Conservation (phyloP, 352 stramenopile species). For the Phytophthora agathidicida region DNA sequence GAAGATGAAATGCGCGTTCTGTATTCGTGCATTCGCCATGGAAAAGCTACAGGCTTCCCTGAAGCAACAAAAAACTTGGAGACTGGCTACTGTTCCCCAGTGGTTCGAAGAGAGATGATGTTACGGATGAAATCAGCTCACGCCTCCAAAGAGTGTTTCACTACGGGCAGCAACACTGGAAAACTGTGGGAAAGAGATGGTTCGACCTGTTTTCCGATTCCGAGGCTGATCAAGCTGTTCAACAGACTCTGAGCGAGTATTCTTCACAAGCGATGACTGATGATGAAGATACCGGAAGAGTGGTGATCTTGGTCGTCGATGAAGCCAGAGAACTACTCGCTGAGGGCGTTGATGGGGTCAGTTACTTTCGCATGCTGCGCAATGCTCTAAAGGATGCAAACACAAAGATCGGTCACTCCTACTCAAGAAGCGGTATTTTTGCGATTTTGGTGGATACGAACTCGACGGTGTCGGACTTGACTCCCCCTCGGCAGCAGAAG, state of each 20-base stretch:
- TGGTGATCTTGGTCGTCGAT: constrained; percentile 17
- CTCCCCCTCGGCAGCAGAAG: not conserved
- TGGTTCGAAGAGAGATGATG: constrained; percentile 5
- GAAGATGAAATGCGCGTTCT: constrained; percentile 14
- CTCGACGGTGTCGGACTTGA: constrained; percentile 6
- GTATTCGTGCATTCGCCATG: constrained; percentile 9
- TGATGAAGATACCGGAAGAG: not conserved
- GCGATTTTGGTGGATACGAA: constrained; percentile 18
- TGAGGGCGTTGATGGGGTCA: not conserved
- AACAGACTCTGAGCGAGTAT: too few species aligned
- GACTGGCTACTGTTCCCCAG: not conserved
- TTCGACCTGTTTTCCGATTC: not conserved
- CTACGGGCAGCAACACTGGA: too few species aligned
- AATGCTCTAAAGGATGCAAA: not conserved
- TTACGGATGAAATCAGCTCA: too few species aligned
- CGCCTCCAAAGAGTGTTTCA: too few species aligned
- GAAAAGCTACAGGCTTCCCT: constrained; percentile 13
- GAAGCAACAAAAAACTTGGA: not conserved
- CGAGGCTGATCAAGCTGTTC: not conserved
- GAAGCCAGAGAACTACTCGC: constrained; percentile 6
- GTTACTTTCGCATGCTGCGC: not conserved
- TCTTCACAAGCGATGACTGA: not conserved
- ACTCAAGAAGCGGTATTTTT: constrained; percentile 4
- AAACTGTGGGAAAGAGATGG: not conserved
- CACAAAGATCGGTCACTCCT: not conserved